Base-by-base conservation (phyloP, 2,329 filamentous ascomycete genomes). In the Tetracladium maxilliforme region DNA sequence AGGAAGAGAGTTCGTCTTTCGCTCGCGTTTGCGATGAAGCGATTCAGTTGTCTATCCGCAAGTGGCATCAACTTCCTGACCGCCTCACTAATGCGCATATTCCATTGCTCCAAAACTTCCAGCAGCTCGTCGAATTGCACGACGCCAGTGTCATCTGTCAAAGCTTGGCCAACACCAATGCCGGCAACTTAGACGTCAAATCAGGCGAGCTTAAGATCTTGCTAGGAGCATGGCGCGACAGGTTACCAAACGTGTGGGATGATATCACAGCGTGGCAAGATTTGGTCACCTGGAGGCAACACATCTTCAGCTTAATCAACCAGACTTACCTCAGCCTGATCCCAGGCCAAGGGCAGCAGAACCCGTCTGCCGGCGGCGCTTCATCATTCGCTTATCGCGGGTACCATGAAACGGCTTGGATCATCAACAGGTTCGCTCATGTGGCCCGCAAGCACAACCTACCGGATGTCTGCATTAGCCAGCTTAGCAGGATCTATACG, bases 221-320 rank as follows among this genome's bases (percentile, higher is more conserved):
- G 4, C 66, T 98, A 5, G 83, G 83, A 27, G 90, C 87, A 6
- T 99, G 90, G 90, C 74, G 90, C 30, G 90, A 99, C 46, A 71
- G 90, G 24, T 58, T 98, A 26, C 90, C 90, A 3, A 99, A 99
- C 44, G 79, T 93, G 4, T 99, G 90, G 90, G 90, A 99, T 47
- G 90, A 99, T 48, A 98, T 99, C 49, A 93, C 92, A 35, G 83
- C 90, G 19, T 99, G 90, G 90, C 90, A 98, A 49, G 92, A 98
- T 45, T 61, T 99, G 20, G 90, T 99, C n/a, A 98, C 90, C 2
- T 99, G 90, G 90, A 74, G 90, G 38, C 92, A 98, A 47, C 90
- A 99, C 50, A 94, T 99, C 32, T 99, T 99, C 58, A 79, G 84
- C 29, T 67, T 98, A 14, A 95, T 99, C 54, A 98, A 99, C 47